These are phyloP conservation scores for Leccinellum albellum DNA, from an alignment of 768 basidiomycete species.

Conservation along the genomic window DNA sequence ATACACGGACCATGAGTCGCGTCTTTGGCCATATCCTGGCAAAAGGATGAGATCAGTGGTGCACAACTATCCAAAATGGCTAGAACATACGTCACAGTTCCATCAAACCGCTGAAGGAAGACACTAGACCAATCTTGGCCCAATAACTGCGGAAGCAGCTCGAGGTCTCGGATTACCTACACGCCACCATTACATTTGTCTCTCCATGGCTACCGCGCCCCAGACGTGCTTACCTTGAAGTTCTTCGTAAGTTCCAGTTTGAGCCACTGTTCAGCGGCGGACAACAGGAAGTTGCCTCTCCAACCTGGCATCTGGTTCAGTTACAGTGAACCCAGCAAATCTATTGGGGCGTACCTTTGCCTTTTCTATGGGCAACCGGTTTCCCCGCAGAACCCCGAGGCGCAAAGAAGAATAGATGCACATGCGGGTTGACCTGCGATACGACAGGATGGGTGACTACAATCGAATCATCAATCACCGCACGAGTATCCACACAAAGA, in stretches of 20 bases:
- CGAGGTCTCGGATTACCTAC: slow-evolving; percentile 89
- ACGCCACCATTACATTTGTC: not conserved
- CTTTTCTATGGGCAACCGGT: slow-evolving; percentile 91
- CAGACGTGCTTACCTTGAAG: slow-evolving; percentile 57
- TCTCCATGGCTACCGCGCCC: not conserved
- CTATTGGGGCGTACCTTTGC: slow-evolving; percentile 56
- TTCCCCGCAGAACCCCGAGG: slow-evolving; percentile 85
- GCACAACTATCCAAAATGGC: slow-evolving; percentile 5
- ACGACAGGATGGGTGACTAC: slow-evolving; percentile 90
- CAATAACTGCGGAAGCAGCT: slow-evolving; percentile 87
- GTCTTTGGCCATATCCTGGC: slow-evolving; percentile 82
- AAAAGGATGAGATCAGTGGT: slow-evolving; percentile 24
- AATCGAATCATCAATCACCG: slow-evolving; percentile 1
- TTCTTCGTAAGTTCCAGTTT: slow-evolving; percentile 97
- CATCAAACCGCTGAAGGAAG: slow-evolving; percentile 92
- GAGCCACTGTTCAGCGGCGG: slow-evolving; percentile 90
- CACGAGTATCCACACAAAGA: slow-evolving; percentile 1
- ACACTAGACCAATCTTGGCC: slow-evolving; percentile 97
- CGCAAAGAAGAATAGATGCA: slow-evolving; percentile 94
- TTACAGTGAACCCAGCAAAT: not conserved
- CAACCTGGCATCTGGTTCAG: slow-evolving; percentile 53
- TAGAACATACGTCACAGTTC: slow-evolving; percentile 70
- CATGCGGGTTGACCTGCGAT: slow-evolving; percentile 88
- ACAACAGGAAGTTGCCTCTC: slow-evolving; percentile 91
- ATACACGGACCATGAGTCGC: slow-evolving; percentile 54